Evolutionary conservation across 2,329 filamentous ascomycete species (phyloP).

Genomic region (Furcasterigmium sp.): DNA sequence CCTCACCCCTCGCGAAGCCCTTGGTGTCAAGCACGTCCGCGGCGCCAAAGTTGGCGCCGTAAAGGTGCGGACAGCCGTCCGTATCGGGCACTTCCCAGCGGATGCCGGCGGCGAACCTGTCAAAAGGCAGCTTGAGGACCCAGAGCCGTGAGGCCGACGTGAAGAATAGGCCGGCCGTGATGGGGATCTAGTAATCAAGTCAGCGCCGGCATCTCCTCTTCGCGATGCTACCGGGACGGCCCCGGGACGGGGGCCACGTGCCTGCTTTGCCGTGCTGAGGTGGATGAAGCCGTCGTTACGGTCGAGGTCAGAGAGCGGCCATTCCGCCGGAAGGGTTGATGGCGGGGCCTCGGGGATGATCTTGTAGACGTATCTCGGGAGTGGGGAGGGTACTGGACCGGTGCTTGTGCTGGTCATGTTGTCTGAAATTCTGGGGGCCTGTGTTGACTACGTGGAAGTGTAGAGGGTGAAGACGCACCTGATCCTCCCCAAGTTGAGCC

Average conservation of each 20-base stretch:
- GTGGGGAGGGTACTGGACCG: constrained; percentile 17
- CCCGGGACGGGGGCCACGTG: too few relatives aligned
- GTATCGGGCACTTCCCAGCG: constrained; percentile 48
- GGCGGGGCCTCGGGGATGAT: constrained; percentile 50
- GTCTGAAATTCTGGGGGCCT: not conserved
- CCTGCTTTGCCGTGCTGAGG: constrained; percentile 52
- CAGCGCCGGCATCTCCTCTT: too few relatives aligned
- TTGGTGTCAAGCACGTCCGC: constrained; percentile 42
- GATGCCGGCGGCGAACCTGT: constrained; percentile 32
- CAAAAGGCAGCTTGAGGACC: constrained; percentile 49
- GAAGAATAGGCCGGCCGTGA: constrained; percentile 41
- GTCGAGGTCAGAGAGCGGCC: constrained; percentile 56
- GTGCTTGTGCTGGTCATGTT: constrained; percentile 16
- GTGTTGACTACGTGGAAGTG: not conserved
- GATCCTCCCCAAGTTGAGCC: not conserved
- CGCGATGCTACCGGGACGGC: too few relatives aligned
- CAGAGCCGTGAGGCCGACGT: constrained; percentile 31
- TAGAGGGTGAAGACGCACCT: not conserved
- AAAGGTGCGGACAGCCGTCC: constrained; percentile 53
- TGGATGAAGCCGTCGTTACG: constrained; percentile 57
- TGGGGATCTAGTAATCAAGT: constrained; percentile 29
- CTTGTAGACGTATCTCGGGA: constrained; percentile 51
- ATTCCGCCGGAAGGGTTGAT: constrained; percentile 44
- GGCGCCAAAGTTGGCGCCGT: constrained; percentile 47
- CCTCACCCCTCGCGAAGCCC: constrained; percentile 38